These are phyloP conservation scores for Anacardium occidentale DNA, from an alignment of 345 rosid genomes.

Conservation along the genomic window DNA sequence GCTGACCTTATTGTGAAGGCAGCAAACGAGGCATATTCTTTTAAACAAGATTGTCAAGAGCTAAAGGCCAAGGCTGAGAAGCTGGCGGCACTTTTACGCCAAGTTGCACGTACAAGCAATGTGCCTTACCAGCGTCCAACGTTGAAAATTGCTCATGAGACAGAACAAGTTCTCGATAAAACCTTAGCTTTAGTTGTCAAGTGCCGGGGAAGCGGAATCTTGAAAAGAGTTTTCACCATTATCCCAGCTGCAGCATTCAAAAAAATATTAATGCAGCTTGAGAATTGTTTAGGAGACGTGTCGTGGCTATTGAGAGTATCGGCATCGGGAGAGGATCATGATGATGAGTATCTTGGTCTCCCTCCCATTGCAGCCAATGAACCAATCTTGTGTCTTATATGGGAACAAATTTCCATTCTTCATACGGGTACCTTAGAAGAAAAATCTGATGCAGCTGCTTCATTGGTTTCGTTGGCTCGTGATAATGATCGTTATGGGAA, in stretches of 20 bases:
- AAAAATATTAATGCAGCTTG: constrained; percentile 61
- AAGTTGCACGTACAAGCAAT: constrained; percentile 74
- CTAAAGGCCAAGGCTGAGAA: constrained; percentile 69
- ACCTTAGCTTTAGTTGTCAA: constrained; percentile 56
- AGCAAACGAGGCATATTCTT: constrained; percentile 64
- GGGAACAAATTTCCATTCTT: constrained; percentile 85
- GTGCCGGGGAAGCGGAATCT: constrained; percentile 63
- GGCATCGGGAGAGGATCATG: constrained; percentile 52
- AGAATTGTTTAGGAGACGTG: constrained; percentile 77
- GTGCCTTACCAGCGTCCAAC: constrained; percentile 77
- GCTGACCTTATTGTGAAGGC: constrained; percentile 70
- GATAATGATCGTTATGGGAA: constrained; percentile 76
- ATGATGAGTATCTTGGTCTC: constrained; percentile 64
- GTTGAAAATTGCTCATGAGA: constrained; percentile 66
- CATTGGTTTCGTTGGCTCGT: constrained; percentile 72
- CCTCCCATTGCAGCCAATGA: constrained; percentile 89
- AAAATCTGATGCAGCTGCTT: constrained; percentile 71
- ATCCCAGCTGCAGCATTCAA: constrained; percentile 79
- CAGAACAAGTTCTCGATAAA: constrained; percentile 73
- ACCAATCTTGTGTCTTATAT: constrained; percentile 75
- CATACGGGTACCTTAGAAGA: constrained; percentile 59
- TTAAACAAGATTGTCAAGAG: constrained; percentile 72
- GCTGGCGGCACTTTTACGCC: constrained; percentile 65
- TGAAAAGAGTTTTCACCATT: constrained; percentile 74
- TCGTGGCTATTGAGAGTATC: constrained; percentile 79